Conservation (phyloP, 345 rosid species). For the Gynandropsis gynandra region DNA sequence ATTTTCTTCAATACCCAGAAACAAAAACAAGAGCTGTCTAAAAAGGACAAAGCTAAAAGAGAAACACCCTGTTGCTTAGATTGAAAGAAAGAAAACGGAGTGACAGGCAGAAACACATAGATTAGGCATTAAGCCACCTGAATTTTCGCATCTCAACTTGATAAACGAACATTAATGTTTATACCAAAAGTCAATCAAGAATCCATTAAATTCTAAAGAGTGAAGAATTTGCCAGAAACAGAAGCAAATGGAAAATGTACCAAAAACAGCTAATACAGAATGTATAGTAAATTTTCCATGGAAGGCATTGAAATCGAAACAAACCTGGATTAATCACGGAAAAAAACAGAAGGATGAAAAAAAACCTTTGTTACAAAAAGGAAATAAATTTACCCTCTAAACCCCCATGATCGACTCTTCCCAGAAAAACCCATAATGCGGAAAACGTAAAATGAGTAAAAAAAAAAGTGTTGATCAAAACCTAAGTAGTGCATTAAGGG, state of each 20-base stretch:
- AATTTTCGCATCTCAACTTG: background rate
- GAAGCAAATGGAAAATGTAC: conserved; percentile 1
- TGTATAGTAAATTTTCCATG: background rate
- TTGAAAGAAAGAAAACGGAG: conserved; percentile 23
- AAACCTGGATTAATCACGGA: conserved; percentile 28
- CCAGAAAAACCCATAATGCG: conserved; percentile 1
- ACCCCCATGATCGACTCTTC: conserved; percentile 27
- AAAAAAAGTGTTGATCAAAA: background rate
- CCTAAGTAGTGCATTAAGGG: background rate
- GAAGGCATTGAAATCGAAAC: conserved; percentile 2
- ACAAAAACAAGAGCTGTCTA: conserved; percentile 9
- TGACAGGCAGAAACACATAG: conserved; percentile 18
- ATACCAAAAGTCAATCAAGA: background rate
- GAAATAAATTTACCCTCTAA: conserved; percentile 2
- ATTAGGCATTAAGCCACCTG: conserved; percentile 22
- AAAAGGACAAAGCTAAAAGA: conserved; percentile 16
- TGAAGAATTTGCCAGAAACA: too few species aligned
- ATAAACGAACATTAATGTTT: background rate
- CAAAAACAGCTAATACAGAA: conserved; percentile 11
- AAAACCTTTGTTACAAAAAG: background rate
- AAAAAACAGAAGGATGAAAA: conserved; percentile 4
- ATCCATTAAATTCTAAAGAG: conserved; percentile 1
- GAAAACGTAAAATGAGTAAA: conserved; percentile 16
- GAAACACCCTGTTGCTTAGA: conserved; percentile 25
- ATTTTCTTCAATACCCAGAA: background rate